Evolutionary conservation across 2,329 filamentous ascomycete genomes (phyloP).

Genomic region (Penicillium rolfsii): DNA sequence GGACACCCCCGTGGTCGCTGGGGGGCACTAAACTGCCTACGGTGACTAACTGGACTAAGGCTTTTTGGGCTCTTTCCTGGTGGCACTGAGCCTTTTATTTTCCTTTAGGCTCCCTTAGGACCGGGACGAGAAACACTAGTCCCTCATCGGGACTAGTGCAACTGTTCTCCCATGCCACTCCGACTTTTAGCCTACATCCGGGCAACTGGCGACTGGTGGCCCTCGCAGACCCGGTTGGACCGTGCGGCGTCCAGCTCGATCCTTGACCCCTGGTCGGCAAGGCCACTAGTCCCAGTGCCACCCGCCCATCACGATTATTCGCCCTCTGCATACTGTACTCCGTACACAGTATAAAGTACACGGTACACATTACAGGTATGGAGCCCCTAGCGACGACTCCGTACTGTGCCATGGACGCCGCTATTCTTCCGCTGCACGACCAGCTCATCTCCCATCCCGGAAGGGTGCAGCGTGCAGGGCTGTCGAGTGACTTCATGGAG

Average conservation of each 20-base stretch:
- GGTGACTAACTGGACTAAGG: conserved; percentile 14
- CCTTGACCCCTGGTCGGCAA: conserved; percentile 16
- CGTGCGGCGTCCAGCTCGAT: conserved; percentile 22
- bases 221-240: conserved; percentile 18
- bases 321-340: not conserved
- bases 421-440: conserved; percentile 18
- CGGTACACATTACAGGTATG: too few relatives aligned
- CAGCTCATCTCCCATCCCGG: conserved; percentile 26
- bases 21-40: not conserved
- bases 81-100: not conserved
- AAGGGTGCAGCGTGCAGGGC: conserved; percentile 19
- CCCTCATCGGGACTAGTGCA: conserved; percentile 23
- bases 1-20: conserved; percentile 28
- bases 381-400: not conserved
- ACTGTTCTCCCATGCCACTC: conserved; percentile 32
- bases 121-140: conserved; percentile 18
- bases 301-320: not conserved
- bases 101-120: not conserved
- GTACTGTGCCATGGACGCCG: conserved; percentile 3
- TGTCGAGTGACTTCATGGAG: not conserved
- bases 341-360: not conserved
- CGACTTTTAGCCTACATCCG: conserved; percentile 28
- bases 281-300: not conserved
- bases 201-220: not conserved
- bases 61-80: conserved; percentile 1